Evolutionary conservation across 495 filamentous ascomycete genomes (phyloP).

Genomic region (Cercophora samala): DNA sequence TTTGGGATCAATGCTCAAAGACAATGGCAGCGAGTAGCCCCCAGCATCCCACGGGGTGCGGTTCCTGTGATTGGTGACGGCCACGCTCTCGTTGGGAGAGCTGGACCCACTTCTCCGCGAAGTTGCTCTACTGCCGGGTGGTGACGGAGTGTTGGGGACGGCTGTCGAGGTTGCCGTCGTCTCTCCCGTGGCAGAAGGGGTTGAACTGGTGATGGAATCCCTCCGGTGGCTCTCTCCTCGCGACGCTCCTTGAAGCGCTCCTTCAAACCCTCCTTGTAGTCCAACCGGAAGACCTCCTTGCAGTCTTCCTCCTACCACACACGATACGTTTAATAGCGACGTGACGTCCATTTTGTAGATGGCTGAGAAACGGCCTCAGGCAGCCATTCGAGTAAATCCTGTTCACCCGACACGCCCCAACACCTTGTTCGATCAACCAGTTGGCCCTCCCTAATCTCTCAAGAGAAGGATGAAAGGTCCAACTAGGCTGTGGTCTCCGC

Average conservation of each 20-base stretch:
- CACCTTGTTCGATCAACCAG: background rate
- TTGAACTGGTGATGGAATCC: conserved; percentile 25
- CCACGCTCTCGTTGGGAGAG: conserved; percentile 21
- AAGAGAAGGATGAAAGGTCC: background rate
- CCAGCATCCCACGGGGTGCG: conserved; percentile 49
- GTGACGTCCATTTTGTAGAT: conserved; percentile 27
- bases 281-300: background rate
- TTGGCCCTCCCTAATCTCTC: background rate
- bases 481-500: background rate
- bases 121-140: conserved; percentile 11
- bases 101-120: conserved; percentile 25
- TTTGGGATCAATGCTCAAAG: conserved; percentile 29
- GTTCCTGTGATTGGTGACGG: conserved; percentile 28
- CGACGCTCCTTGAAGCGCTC: background rate
- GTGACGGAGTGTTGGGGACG: conserved; percentile 26
- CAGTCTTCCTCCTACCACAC: conserved; percentile 14
- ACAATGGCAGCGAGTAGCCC: conserved; percentile 39
- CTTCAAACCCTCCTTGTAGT: background rate
- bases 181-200: conserved; percentile 27
- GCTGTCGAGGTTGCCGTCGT: conserved; percentile 25
- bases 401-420: background rate
- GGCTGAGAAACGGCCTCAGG: conserved; percentile 3
- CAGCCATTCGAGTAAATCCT: conserved; percentile 1
- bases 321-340: conserved; percentile 38
- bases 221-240: conserved; percentile 19